phyloP scores from a whole-genome alignment of 2,329 filamentous ascomycete species.

The Fusarium mangiferae region DNA sequence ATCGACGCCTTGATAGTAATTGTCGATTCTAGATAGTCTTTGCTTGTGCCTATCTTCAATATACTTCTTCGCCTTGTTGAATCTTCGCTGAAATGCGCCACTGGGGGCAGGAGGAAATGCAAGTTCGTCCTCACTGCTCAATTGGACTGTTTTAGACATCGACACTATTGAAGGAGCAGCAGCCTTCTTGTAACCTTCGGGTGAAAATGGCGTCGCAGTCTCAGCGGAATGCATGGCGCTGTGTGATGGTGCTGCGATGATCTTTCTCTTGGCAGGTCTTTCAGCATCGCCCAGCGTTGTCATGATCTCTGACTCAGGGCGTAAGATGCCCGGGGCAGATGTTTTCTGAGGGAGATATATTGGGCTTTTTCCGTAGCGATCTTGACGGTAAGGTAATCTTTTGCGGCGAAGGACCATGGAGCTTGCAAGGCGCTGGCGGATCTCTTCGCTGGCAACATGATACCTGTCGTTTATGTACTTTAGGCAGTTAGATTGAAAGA shows the following conservation, averaged over 20 bases:
- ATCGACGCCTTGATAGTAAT: not conserved
- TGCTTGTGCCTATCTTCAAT: not conserved
- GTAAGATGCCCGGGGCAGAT: not conserved
- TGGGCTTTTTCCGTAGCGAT: not conserved
- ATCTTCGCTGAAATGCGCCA: fast-evolving
- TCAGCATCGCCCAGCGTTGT: fast-evolving
- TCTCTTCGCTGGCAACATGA: no score
- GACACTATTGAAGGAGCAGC: not conserved
- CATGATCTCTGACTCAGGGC: not conserved
- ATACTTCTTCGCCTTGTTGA: not conserved
- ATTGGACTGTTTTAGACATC: fast-evolving
- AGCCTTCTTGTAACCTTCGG: not conserved
- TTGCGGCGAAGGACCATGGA: not conserved
- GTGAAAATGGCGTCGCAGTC: fast-evolving
- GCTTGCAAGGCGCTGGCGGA: not conserved
- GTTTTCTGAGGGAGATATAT: fast-evolving
- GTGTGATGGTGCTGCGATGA: fast-evolving
- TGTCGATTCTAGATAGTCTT: not conserved
- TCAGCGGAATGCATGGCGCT: fast-evolving
- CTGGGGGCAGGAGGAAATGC: not conserved
- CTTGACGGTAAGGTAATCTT: not conserved
- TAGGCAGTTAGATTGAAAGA: fast-evolving
- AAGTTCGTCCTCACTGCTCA: fast-evolving
- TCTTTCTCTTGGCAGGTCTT: not conserved
- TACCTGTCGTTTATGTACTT: not conserved